Evolutionary conservation across 257 asterid species (phyloP).

Genomic region (Jaltomata sinuosa): DNA sequence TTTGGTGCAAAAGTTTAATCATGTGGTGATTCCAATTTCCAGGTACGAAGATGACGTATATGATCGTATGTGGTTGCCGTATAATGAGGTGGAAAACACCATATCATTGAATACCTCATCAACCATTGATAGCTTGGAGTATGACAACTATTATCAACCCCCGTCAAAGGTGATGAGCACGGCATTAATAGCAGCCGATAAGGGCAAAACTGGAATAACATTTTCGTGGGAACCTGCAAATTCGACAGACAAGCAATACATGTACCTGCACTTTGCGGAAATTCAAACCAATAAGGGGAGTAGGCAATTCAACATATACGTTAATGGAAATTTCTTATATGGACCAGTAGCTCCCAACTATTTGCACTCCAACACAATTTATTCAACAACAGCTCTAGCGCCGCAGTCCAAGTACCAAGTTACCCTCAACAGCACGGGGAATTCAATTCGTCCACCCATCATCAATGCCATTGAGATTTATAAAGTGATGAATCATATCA

Average conservation of each 20-base stretch:
- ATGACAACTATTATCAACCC: neutral
- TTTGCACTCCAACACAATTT: neutral
- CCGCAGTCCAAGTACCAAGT: neutral
- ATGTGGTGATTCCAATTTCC: too few species aligned
- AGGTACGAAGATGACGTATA: neutral
- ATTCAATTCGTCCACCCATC: slow-evolving; percentile 10
- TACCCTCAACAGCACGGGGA: neutral
- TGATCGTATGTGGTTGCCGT: neutral
- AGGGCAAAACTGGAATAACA: neutral
- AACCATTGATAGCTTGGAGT: neutral
- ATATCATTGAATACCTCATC: neutral
- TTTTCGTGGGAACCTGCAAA: neutral
- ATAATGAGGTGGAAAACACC: neutral
- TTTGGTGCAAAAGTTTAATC: too few species aligned
- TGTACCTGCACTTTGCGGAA: neutral
- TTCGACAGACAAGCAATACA: neutral
- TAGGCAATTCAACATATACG: neutral
- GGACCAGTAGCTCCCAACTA: neutral
- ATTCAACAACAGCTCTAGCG: neutral
- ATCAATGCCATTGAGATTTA: slow-evolving; percentile 6
- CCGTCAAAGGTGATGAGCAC: neutral
- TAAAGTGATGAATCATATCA: neutral
- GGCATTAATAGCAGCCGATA: neutral
- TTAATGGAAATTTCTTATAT: neutral
- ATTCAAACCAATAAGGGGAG: neutral